Evolutionary conservation across 2,329 filamentous ascomycete genomes (phyloP).

Genomic region (Hymenoscyphus salicellus): DNA sequence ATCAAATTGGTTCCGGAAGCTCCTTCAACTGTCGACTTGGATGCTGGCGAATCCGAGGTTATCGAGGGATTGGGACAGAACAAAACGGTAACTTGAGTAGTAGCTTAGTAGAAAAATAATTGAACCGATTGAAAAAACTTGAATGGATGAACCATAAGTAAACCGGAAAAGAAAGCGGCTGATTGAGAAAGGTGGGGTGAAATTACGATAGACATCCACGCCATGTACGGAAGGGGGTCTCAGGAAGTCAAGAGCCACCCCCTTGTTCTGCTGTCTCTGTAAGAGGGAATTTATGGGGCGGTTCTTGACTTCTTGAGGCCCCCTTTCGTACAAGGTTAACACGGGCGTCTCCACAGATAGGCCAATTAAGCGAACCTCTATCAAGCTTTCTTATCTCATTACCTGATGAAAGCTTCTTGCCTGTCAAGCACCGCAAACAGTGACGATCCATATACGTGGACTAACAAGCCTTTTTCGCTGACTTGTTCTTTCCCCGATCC

Average conservation of each 20-base stretch:
- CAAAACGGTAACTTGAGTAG: neutral
- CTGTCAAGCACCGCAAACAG: neutral
- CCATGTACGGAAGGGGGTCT: too few relatives aligned
- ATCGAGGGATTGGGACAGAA: neutral
- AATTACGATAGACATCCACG: neutral
- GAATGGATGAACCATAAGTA: too few relatives aligned
- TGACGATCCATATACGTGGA: neutral
- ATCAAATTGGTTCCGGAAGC: slow-evolving; percentile 17
- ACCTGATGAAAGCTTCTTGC: neutral
- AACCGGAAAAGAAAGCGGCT: too few relatives aligned
- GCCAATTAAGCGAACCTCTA: neutral
- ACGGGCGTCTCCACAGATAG: neutral
- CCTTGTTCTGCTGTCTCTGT: too few relatives aligned
- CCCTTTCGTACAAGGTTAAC: neutral
- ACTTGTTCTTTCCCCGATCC: neutral
- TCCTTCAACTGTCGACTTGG: slow-evolving; percentile 12
- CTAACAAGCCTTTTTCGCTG: too few relatives aligned
- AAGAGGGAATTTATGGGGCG: too few relatives aligned
- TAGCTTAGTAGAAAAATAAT: too few relatives aligned
- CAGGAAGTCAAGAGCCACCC: too few relatives aligned
- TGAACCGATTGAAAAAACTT: too few relatives aligned
- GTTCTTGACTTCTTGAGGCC: too few relatives aligned
- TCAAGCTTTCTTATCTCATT: neutral
- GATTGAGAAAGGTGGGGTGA: neutral
- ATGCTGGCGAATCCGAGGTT: slow-evolving; percentile 9